Conservation (phyloP, 768 basidiomycete genomes). For the Trametes punicea region DNA sequence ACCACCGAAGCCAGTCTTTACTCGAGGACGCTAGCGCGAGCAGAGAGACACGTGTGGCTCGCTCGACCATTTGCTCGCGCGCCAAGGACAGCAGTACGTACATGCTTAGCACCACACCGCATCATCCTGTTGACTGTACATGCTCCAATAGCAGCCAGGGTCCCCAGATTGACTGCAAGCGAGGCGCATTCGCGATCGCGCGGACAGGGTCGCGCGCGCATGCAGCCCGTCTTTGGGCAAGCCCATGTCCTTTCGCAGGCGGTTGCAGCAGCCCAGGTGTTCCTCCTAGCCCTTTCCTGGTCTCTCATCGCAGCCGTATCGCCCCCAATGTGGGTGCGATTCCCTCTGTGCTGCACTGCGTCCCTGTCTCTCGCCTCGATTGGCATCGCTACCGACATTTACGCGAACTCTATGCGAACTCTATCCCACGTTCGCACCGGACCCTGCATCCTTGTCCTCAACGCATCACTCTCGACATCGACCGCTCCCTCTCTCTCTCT, state of each 20-base stretch:
- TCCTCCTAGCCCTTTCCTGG: not conserved
- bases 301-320: not conserved
- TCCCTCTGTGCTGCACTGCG: not conserved
- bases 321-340: not conserved
- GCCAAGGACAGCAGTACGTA: not conserved
- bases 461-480: not conserved
- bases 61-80: not conserved
- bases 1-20: not conserved
- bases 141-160: not conserved
- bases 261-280: no score
- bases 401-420: not conserved
- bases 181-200: not conserved
- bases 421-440: not conserved
- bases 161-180: not conserved
- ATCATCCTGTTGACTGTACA: not conserved
- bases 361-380: not conserved
- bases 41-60: not conserved
- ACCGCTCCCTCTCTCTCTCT: no score
- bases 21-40: not conserved
- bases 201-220: not conserved
- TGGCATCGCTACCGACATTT: constrained; percentile 2
- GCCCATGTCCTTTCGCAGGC: not conserved
- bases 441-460: not conserved
- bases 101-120: no score
- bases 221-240: no score